Conservation (phyloP, 495 filamentous ascomycete species). For the Daldinia loculata region DNA sequence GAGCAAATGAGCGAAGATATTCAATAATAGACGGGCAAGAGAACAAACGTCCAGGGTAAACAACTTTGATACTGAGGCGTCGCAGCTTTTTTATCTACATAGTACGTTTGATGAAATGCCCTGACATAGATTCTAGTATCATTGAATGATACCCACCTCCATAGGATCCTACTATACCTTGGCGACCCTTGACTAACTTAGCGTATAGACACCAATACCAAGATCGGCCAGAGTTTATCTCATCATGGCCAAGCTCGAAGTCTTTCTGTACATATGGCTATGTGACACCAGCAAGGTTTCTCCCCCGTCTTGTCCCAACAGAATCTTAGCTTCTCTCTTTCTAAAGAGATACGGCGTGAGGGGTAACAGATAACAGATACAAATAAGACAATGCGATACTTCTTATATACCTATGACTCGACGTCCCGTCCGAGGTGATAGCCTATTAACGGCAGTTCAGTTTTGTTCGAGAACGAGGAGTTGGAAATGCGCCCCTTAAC, state of each 20-base stretch:
- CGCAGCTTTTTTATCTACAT: slow-evolving; percentile 10
- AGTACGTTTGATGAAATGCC: slow-evolving; percentile 7
- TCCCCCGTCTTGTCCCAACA: neutral
- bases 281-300: slow-evolving; percentile 24
- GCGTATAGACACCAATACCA: slow-evolving; percentile 1
- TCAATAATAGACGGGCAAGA: neutral
- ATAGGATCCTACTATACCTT: slow-evolving; percentile 22
- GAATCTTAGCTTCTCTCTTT: slow-evolving; percentile 17
- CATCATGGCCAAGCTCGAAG: slow-evolving; percentile 18
- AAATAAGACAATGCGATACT: neutral
- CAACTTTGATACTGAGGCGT: slow-evolving; percentile 8
- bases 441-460: slow-evolving; percentile 10
- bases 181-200: slow-evolving; percentile 12
- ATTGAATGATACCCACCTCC: slow-evolving; percentile 31
- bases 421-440: neutral
- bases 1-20: slow-evolving; percentile 1
- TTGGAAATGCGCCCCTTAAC: neutral
- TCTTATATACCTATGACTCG: neutral
- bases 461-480: neutral
- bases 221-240: slow-evolving; percentile 19
- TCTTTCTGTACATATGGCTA: slow-evolving; percentile 4
- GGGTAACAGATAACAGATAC: neutral
- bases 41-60: slow-evolving; percentile 10
- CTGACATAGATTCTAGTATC: slow-evolving; percentile 7
- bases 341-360: slow-evolving; percentile 1